Base-by-base conservation (phyloP, 768 basidiomycete species). In the Pulveroboletus sp. region DNA sequence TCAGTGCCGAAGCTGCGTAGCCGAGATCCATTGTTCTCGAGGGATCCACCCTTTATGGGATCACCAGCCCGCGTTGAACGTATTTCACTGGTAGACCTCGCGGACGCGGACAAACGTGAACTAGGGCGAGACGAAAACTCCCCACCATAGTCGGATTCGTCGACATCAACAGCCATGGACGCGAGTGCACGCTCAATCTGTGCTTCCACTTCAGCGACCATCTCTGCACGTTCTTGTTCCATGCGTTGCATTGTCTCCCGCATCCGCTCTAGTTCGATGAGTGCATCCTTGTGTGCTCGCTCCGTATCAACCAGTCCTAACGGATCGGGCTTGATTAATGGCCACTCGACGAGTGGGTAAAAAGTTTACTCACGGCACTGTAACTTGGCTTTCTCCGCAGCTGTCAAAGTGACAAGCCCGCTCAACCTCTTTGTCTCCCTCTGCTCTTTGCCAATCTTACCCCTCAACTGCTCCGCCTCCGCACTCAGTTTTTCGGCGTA, bases 181-280 rank as follows among this genome's bases (percentile, higher is more conserved):
- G 81, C 84, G 43, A 93, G 75, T 1, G 91, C 90, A 49, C 86
- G 78, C 67, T 92, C 90, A 59, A 93, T 93, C 71, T 93, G 90
- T 26, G 86, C 87, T 63, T 93, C 90, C 21, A 93, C 89, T 69
- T 93, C 90, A n/a, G 88, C 89, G 37, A 93, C 84, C 90, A 91
- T 89, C 61, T 85, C 86, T 46, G 84, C 81, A 54, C 90, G 87
- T 70, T 88, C 91, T 60, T 81, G 72, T 64, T 93, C 90, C 89
- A 93, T 91, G 62, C 71, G 81, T 39, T 90, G 88, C 88, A 93
- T 93, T 5, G 80, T 81, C 8, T 81, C 77, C 55, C 81, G 81
- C 93, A 96, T 95, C 54, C 76, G 75, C 56, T 87, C 80, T 39
- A 95, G 75, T 69, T 96, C 92, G n/a, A 74, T 46, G 65, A 85